Evolutionary conservation across 768 basidiomycete species (phyloP), one percentile per base, ranked within the genome.

Genomic region (Favolaschia claudopus): DNA sequence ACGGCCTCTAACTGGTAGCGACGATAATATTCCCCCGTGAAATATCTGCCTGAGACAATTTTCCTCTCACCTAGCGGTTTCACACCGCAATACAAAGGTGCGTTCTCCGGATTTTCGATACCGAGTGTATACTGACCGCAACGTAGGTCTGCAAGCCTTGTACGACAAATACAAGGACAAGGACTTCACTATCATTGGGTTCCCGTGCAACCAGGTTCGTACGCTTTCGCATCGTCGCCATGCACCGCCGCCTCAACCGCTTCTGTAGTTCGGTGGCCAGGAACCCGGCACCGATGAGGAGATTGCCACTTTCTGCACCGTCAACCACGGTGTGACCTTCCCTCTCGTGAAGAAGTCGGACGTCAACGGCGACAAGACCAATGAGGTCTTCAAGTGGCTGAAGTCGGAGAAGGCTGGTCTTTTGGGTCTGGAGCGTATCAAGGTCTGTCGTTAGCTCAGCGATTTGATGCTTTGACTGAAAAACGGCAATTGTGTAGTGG

Each of bases 271-370:
- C 67, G 91, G 87, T 52, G 83, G 84, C 0, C 94, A 96, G 76
- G 94, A 96, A 67, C 94, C 94, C 0, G 89, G 83, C n/a, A 79
- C 83, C 29, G 93, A 96, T 67, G 82, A 81, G n/a, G 82, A 83
- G 38, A 90, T 96, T 65, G 81, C 79, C 19, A 78, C 86, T 68
- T 92, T 91, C 74, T 94, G 93, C 77, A 77, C 84, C 47, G 68
- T 86, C 60, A 96, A 95, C 79, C 88, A 95, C 71, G 93, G 93
- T 17, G 95, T 98, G 25, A 86, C 85, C 7, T 96, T 96, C 81
- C 93, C 93, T 12, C 76, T 98, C 46, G 92, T 93, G 88, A 90
- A 87, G 78, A 98, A 96, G 77, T 90, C 90, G 19, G 92, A 97
- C 48, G 96, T 97, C 36, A 98, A 97, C 72, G 95, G 95, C 4